Percentiles rank a stretch among this genome's conserved stretches.
These are phyloP conservation scores for Verticillium zaregamsianum DNA, from an alignment of 2,329 filamentous ascomycete genomes.

Conservation along the genomic window DNA sequence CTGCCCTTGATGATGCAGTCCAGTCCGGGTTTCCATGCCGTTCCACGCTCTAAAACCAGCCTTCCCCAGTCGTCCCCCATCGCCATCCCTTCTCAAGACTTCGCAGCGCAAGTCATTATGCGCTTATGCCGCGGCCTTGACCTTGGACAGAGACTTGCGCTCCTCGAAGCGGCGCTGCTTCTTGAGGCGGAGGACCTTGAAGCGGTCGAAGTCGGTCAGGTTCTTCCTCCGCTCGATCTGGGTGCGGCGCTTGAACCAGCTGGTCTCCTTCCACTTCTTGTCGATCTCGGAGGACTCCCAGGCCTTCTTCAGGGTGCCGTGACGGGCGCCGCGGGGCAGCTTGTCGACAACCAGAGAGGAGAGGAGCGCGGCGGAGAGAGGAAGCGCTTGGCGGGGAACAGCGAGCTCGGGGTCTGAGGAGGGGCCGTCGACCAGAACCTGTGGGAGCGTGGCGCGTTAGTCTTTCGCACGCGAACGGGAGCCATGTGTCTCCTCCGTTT, in stretches of 20 bases:
- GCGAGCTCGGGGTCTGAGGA: slow-evolving; percentile 73
- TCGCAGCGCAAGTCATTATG: slow-evolving; percentile 22
- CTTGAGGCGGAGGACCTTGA: slow-evolving; percentile 99
- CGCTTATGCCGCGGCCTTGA: slow-evolving; percentile 74
- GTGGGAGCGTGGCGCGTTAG: slow-evolving; percentile 14
- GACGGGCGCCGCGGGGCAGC: slow-evolving; percentile 80
- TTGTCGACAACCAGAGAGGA: slow-evolving; percentile 84
- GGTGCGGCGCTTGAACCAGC: slow-evolving; percentile 90
- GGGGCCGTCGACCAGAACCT: slow-evolving; percentile 97
- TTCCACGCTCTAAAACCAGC: slow-evolving; percentile 13
- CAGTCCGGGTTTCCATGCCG: slow-evolving; percentile 29
- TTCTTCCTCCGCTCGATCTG: slow-evolving; percentile 82
- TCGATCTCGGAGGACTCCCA: slow-evolving; percentile 94
- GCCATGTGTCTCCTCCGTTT: not conserved
- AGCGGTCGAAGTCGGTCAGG: slow-evolving; percentile 98
- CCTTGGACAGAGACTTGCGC: slow-evolving; percentile 92
- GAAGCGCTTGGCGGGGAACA: slow-evolving; percentile 82
- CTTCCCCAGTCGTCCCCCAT: slow-evolving; percentile 5
- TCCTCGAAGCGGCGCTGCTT: slow-evolving; percentile 99
- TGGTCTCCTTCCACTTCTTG: slow-evolving; percentile 84
- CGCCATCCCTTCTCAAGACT: not conserved
- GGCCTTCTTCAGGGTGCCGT: slow-evolving; percentile 74
- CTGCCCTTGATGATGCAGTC: slow-evolving; percentile 44
- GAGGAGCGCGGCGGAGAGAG: slow-evolving; percentile 80
- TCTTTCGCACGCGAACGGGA: not conserved